A percentile compares a stretch with the other conserved stretches of the same genome.
These are phyloP conservation scores for Calonectria crousiana DNA, from an alignment of 2,329 filamentous ascomycete genomes.

Conservation along the genomic window DNA sequence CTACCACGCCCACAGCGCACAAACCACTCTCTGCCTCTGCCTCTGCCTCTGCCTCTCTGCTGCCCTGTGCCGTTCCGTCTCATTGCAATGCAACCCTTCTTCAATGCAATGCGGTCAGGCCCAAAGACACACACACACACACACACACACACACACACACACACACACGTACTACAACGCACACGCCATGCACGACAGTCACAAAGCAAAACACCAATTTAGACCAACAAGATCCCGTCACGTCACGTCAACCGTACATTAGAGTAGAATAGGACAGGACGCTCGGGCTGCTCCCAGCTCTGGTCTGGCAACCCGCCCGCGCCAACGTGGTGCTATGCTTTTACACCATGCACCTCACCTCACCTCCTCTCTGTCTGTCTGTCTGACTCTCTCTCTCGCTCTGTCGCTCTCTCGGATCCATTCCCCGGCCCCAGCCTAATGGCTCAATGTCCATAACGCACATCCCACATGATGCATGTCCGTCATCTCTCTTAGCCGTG, in stretches of 20 bases:
- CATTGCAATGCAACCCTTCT: background rate
- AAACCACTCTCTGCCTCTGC: background rate
- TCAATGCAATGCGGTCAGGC: background rate
- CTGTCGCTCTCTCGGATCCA: background rate
- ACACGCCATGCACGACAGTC: background rate
- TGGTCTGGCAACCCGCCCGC: background rate
- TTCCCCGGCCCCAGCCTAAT: conserved; percentile 12
- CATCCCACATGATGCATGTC: conserved; percentile 28
- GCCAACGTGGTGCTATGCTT: background rate
- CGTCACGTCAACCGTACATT: background rate
- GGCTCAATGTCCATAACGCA: conserved; percentile 22
- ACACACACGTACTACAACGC: background rate
- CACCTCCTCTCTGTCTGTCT: background rate
- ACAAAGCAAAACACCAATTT: background rate
- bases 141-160: background rate
- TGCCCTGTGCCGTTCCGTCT: background rate
- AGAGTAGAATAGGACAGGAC: background rate
- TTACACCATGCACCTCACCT: too few species aligned
- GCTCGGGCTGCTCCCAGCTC: conserved; percentile 1
- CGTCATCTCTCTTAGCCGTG: conserved; percentile 21
- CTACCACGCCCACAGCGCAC: background rate
- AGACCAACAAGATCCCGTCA: background rate
- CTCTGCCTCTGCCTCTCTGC: background rate
- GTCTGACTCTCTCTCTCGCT: too few species aligned
- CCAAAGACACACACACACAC: background rate